A percentile compares a stretch with the other conserved stretches of the same genome.
Conservation (phyloP, 2,329 filamentous ascomycete genomes). For the Beauveria asiatica region DNA sequence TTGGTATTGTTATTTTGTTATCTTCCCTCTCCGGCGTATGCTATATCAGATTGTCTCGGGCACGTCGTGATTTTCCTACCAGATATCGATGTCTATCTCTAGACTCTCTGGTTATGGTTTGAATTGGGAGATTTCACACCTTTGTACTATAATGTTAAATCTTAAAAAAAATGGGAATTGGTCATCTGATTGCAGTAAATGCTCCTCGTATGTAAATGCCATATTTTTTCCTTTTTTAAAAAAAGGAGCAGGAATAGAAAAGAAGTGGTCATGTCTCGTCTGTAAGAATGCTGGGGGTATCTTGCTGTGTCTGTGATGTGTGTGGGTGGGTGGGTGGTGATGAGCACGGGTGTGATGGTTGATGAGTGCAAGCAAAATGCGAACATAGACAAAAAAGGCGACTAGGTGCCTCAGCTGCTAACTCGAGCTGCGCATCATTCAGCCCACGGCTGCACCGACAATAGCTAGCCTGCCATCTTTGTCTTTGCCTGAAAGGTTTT, state of each 20-base stretch:
- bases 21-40: neutral
- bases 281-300: constrained; percentile 3
- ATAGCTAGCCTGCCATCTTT: neutral
- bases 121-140: too few relatives aligned
- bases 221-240: too few relatives aligned
- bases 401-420: neutral
- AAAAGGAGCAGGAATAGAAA: neutral
- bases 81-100: neutral
- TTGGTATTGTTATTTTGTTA: neutral
- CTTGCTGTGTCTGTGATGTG: constrained; percentile 1
- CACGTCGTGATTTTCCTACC: neutral
- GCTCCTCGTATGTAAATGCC: neutral
- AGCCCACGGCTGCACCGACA: neutral
- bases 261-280: constrained; percentile 4
- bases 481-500: neutral
- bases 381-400: neutral
- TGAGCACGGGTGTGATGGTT: neutral
- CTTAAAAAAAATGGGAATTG: neutral
- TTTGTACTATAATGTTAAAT: neutral
- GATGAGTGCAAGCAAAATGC: neutral
- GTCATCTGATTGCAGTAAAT: neutral
- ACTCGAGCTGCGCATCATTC: neutral
- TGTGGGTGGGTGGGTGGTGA: neutral
- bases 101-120: too few relatives aligned
- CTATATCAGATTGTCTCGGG: too few relatives aligned